phyloP scores from a whole-genome alignment of 2,329 filamentous ascomycete genomes.

The Madurella mycetomatis region DNA sequence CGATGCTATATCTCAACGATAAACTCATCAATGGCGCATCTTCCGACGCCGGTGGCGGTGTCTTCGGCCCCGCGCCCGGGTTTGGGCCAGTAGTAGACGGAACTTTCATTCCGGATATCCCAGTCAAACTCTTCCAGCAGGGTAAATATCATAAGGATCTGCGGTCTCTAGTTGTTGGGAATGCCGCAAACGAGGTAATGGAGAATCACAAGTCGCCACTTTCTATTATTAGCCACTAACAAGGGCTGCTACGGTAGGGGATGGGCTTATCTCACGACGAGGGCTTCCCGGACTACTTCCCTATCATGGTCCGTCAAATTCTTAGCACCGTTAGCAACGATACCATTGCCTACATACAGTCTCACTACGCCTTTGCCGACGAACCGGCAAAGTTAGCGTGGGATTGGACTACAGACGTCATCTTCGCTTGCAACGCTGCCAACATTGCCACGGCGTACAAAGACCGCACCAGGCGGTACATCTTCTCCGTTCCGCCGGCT shows the following conservation, averaged over 20 bases:
- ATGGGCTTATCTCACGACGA: no score
- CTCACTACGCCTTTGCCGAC: slow-evolving; percentile 10
- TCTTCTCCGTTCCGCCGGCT: no score
- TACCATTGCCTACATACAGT: no score
- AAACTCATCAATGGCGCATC: slow-evolving; percentile 21
- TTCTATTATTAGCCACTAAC: no score
- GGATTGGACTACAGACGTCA: slow-evolving; percentile 25
- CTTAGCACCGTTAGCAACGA: no score
- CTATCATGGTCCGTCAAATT: no score
- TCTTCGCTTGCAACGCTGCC: slow-evolving; percentile 23
- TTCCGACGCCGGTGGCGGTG: slow-evolving; percentile 20
- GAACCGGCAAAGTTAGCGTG: slow-evolving; percentile 19
- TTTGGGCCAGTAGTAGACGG: slow-evolving; percentile 22
- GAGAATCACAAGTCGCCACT: no score
- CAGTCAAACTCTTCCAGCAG: slow-evolving; percentile 7
- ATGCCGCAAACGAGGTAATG: no score
- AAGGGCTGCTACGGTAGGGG: no score
- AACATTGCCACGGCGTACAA: slow-evolving; percentile 12
- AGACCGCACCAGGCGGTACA: no score
- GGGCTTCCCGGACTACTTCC: no score
- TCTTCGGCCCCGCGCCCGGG: slow-evolving; percentile 20
- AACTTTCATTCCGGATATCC: slow-evolving; percentile 17
- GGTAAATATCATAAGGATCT: not conserved
- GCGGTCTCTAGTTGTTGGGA: no score
- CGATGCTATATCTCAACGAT: slow-evolving; percentile 12